These are phyloP conservation scores for Ophiostoma piceae DNA, from an alignment of 2,329 filamentous ascomycete species.

Conservation along the genomic window DNA sequence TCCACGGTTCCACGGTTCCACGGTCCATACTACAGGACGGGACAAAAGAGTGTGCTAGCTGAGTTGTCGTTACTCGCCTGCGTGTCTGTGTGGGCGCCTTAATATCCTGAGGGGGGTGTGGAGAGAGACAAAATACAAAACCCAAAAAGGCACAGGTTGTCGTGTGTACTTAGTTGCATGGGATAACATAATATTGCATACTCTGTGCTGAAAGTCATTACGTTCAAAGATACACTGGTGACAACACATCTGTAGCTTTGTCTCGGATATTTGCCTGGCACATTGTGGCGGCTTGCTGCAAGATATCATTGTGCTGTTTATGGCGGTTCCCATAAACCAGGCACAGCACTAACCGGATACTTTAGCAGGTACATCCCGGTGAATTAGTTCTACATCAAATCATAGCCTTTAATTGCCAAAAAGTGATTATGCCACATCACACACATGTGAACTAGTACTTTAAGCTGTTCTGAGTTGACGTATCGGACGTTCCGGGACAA, in stretches of 20 bases:
- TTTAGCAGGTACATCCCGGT: neutral
- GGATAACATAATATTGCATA: neutral
- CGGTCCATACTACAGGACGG: neutral
- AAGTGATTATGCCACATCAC: neutral
- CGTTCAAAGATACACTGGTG: too few species aligned
- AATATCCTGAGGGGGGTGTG: slow-evolving; percentile 21
- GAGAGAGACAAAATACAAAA: neutral
- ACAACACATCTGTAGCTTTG: neutral
- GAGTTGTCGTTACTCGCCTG: slow-evolving; percentile 14
- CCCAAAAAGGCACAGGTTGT: neutral
- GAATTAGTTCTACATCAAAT: too few species aligned
- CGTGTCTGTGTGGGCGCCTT: slow-evolving; percentile 19
- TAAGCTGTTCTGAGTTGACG: neutral
- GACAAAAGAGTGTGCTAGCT: slow-evolving; percentile 17
- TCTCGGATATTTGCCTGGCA: too few species aligned
- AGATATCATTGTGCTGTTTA: neutral
- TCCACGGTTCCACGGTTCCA: neutral
- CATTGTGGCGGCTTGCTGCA: neutral
- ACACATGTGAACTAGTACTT: neutral
- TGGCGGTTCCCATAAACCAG: neutral
- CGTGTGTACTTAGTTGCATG: neutral
- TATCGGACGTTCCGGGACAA: slow-evolving; percentile 3
- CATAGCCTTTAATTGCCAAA: too few species aligned
- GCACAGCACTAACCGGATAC: neutral
- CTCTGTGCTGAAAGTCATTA: too few species aligned